phyloP scores from a whole-genome alignment of 768 basidiomycete genomes.

The Suillus subaureus region DNA sequence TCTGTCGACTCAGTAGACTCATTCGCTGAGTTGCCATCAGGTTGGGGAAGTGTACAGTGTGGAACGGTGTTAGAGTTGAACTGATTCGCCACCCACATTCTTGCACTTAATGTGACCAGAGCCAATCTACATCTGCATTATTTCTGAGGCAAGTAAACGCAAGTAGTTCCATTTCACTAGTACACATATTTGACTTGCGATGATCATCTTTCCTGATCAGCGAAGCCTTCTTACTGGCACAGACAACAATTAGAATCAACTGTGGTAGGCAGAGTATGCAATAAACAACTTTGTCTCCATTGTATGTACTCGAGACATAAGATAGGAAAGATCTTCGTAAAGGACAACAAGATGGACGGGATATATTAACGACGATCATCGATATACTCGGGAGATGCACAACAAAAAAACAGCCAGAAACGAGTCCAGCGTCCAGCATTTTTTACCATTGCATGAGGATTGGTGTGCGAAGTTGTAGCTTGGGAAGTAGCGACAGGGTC shows the following conservation, averaged over 20 bases:
- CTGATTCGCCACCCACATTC: conserved; percentile 29
- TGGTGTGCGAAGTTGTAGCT: not conserved
- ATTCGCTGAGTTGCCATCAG: conserved; percentile 27
- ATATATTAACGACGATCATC: not conserved
- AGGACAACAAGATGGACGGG: no score
- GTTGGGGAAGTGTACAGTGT: conserved; percentile 81
- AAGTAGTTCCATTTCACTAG: not conserved
- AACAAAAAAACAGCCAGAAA: not conserved
- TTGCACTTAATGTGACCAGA: not conserved
- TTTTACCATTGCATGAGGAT: not conserved
- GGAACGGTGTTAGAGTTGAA: conserved; percentile 83
- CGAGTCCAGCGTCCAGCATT: not conserved
- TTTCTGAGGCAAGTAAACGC: not conserved
- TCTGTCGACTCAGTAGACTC: not conserved
- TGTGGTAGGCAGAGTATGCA: no score
- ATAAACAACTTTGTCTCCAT: no score
- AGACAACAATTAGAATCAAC: no score
- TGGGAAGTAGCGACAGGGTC: no score
- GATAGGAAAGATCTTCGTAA: not conserved
- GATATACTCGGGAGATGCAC: not conserved
- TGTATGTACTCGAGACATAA: no score
- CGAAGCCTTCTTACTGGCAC: no score
- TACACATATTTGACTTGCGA: not conserved
- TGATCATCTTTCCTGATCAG: not conserved
- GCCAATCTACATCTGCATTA: not conserved